phyloP scores from a whole-genome alignment of 768 basidiomycete genomes.

The Kwoniella sp. region DNA sequence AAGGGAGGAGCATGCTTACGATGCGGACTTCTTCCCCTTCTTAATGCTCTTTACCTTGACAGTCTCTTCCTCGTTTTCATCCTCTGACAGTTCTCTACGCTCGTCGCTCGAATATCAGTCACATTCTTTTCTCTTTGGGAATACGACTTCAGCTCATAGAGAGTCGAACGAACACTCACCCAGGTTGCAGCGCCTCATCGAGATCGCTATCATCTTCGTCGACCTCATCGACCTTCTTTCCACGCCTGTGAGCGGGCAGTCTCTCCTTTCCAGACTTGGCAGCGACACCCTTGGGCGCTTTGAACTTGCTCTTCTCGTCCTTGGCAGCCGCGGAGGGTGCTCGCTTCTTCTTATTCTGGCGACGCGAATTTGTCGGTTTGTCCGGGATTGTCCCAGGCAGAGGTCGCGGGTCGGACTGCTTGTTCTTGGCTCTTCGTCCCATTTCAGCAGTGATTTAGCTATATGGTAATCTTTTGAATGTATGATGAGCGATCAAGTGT shows the following conservation, averaged over 20 bases:
- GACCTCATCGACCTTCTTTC: constrained; percentile 41
- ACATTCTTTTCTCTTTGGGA: constrained; percentile 9
- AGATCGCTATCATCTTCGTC: constrained; percentile 50
- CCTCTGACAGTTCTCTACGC: constrained; percentile 45
- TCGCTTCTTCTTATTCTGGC: constrained; percentile 43
- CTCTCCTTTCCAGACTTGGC: constrained; percentile 24
- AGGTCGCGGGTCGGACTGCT: constrained; percentile 49
- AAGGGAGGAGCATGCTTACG: too few species aligned
- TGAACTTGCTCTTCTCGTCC: constrained; percentile 32
- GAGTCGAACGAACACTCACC: constrained; percentile 42
- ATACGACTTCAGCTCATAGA: background rate
- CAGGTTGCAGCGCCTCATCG: constrained; percentile 46
- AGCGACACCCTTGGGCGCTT: constrained; percentile 30
- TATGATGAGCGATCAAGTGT: too few species aligned
- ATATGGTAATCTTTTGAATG: background rate
- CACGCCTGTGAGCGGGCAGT: constrained; percentile 26
- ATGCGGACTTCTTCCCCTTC: constrained; percentile 39
- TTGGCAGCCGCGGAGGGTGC: constrained; percentile 33
- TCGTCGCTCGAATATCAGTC: constrained; percentile 11
- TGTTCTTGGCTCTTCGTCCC: constrained; percentile 54
- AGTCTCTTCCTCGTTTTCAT: constrained; percentile 47
- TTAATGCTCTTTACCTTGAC: constrained; percentile 46
- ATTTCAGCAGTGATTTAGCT: constrained; percentile 24
- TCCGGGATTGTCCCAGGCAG: constrained; percentile 45
- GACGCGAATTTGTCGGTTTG: constrained; percentile 19